These are phyloP conservation scores for Plasmodium sp. DNA, from an alignment of 169 alveolate species.

Conservation along the genomic window DNA sequence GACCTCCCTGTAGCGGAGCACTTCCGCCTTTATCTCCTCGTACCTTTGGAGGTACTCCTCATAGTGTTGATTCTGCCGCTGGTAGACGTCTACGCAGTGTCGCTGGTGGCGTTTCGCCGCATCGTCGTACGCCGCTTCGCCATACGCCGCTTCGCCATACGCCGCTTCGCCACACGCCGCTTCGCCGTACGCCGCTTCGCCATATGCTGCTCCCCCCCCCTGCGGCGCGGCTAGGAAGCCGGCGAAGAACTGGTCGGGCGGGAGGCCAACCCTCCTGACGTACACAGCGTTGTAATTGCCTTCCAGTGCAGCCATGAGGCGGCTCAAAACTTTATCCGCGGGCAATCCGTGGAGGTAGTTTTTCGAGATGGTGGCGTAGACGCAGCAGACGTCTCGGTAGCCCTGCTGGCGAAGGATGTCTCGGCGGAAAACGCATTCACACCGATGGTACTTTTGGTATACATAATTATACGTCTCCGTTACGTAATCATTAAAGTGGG, in stretches of 20 bases:
- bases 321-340: background rate
- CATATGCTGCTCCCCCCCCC: background rate
- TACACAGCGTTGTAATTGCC: conserved; percentile 7
- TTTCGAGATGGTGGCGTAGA: conserved; percentile 2
- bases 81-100: background rate
- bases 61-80: background rate
- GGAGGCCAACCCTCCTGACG: conserved; percentile 3
- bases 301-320: background rate
- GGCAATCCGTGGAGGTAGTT: conserved; percentile 7
- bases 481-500: conserved; percentile 56
- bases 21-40: conserved; percentile 3
- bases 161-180: background rate
- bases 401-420: background rate
- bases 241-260: conserved; percentile 10
- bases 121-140: background rate
- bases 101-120: background rate
- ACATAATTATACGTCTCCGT: conserved; percentile 21
- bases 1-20: conserved; percentile 13
- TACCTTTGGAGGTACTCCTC: conserved; percentile 17
- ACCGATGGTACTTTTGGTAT: background rate
- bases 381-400: background rate
- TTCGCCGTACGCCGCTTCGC: background rate
- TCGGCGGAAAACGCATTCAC: background rate
- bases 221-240: background rate
- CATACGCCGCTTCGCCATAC: background rate